Evolutionary conservation across 1,139 yeast species (phyloP).

Genomic region (Suhomyces ambrosiae): DNA sequence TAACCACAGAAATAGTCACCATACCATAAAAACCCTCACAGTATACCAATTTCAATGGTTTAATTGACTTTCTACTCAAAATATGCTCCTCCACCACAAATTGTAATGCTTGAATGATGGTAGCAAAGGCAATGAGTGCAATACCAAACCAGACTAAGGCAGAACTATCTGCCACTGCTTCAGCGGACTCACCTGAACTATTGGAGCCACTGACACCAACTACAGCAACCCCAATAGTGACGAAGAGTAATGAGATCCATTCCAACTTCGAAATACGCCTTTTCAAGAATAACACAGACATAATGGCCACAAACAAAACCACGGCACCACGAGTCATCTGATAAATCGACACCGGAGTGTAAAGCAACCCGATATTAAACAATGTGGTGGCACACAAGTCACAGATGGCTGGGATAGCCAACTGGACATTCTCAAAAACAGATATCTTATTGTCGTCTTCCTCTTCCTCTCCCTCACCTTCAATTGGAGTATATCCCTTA

Average conservation of each 20-base stretch:
- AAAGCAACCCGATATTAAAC: conserved; percentile 72
- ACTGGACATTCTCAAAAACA: conserved; percentile 28
- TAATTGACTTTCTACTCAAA: conserved; percentile 52
- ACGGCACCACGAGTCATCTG: conserved; percentile 85
- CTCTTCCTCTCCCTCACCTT: conserved; percentile 12
- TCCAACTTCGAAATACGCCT: conserved; percentile 60
- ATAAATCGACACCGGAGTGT: conserved; percentile 80
- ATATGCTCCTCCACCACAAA: conserved; percentile 79
- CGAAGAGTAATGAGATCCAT: conserved; percentile 66
- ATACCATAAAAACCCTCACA: conserved; percentile 76
- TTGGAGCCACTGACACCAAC: conserved; percentile 71
- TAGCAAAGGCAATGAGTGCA: conserved; percentile 59
- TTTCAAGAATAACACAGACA: conserved; percentile 65
- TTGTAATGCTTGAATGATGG: conserved; percentile 69
- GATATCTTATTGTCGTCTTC: conserved; percentile 16
- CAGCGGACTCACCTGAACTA: conserved; percentile 19
- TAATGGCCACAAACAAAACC: conserved; percentile 73
- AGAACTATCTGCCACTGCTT: conserved; percentile 21
- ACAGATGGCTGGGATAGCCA: conserved; percentile 67
- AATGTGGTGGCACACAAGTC: conserved; percentile 76
- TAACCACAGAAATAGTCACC: conserved; percentile 42
- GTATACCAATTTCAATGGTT: conserved; percentile 70
- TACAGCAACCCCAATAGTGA: conserved; percentile 66
- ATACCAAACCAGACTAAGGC: conserved; percentile 55
- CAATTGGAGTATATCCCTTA: conserved; percentile 21